Evolutionary conservation across 1,139 yeast species (phyloP), one percentile per base, ranked within the genome.

Genomic region (Hyphopichia khmerensis): DNA sequence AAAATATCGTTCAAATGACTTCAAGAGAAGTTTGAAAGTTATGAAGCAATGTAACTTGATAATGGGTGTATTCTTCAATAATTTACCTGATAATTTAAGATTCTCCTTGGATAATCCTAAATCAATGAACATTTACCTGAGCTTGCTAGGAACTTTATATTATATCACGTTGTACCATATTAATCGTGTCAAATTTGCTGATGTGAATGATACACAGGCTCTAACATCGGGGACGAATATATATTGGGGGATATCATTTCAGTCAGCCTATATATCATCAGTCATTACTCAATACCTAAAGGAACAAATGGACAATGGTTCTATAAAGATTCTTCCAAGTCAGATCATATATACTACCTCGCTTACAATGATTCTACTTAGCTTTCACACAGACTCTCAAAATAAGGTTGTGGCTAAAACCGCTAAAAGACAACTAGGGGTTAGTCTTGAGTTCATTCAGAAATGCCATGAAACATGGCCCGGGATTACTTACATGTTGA

Each of bases 351-450:
- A 51, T 35, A 42, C 44, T 18, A 46, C 40, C 35, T 36, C 53
- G 3, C 36, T 53, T 35, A 43, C 50, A 6, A 40, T 50, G 43
- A 39, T 50, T 3, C 40, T 54, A 18, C 37, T 54, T 11, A 44
- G 48, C 9, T 49, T 52, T 31, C 56, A 53, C 38, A 42, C 47
- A 10, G 49, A 50, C 15, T 48, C 54, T 5, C 33, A 39, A n/a
- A 48, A 49, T 34, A 40, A 32, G 13, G 38, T 52, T 15, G 56
- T 53, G 23, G 45, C 50, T 18, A 33, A 42, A 34, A 47, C 50
- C 2, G 48, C 57, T 13, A 18, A 32, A 30, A 44, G 39, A 29
- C 57, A 52, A 37, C 23, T 45, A 31, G 40, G 43, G 14, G 40
- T 33, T 8, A 49, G 55, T 21, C 35, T 51, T 14, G 37, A 43